Evolutionary conservation across 345 rosid species (phyloP), one percentile per base, ranked within the genome.

Genomic region (Lepidium didymum): DNA sequence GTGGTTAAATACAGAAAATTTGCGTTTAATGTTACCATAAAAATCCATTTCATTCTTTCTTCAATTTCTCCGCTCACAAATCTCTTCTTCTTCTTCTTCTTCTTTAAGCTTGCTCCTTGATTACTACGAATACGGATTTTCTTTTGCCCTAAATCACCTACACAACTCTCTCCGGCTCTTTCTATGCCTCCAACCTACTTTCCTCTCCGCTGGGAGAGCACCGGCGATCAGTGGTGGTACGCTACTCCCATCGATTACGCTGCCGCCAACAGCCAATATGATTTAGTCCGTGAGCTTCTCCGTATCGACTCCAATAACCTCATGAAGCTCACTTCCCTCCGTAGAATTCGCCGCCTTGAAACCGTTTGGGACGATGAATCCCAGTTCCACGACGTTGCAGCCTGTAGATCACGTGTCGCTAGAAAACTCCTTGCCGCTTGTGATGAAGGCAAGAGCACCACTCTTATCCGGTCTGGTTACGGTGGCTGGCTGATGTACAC

Each of bases 201-300:
- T 59, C 97, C 96, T 67, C 92, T 93, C 50, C 85, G 98, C 1
- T 93, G 98, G 92, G 96, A 88, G 75, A 90, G 96, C 75, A 93
- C 96, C 23, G 87, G 92, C n/a, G 96, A 87, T 56, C 98, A 93
- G 52, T 90, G 97, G 98, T 93, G 98, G 98, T 93, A 82, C 69
- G 98, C 97, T 62, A 85, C 97, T 59, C 97, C 98, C 0, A 87
- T 93, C 13, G 97, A 93, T 52, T 90, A 85, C 78, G 97, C 98
- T 6, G 96, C 97, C 8, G 98, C 98, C 13, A 90, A 88, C 72
- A 82, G 96, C 73, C 97, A 93, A 72, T 88, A 84, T 66, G 98
- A 93, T 36, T 64, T 93, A 50, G 98, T 93, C 33, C 81, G 94
- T 10, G 90, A 90, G 82, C 94, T 93, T 66, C 89, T 90, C 68